These are phyloP conservation scores for Sporobolomyces roseus DNA, from an alignment of 768 basidiomycete genomes.

Conservation along the genomic window DNA sequence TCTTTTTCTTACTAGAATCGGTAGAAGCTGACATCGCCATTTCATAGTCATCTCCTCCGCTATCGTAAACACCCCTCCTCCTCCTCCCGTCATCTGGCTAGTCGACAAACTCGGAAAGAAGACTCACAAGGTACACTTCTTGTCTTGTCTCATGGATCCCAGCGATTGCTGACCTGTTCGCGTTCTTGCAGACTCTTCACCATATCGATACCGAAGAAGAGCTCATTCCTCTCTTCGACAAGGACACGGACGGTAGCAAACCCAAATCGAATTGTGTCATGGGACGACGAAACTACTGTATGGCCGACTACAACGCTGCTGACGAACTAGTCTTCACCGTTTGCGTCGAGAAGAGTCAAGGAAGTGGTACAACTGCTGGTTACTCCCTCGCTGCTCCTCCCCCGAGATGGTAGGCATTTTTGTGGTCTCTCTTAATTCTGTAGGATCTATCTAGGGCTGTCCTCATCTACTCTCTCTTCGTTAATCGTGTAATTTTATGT, in stretches of 20 bases:
- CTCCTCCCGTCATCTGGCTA: constrained; percentile 69
- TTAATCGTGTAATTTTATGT: too few relatives aligned
- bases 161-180: neutral
- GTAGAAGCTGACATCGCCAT: neutral
- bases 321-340: constrained; percentile 76
- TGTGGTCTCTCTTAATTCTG: too few relatives aligned
- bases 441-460: too few relatives aligned
- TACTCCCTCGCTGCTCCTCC: constrained; percentile 20
- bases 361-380: constrained; percentile 63
- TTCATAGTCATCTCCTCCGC: constrained; percentile 71
- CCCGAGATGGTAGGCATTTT: constrained; percentile 17
- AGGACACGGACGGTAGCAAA: constrained; percentile 62
- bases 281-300: constrained; percentile 84
- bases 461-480: too few relatives aligned
- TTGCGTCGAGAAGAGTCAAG: constrained; percentile 78
- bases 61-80: constrained; percentile 89
- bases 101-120: constrained; percentile 70
- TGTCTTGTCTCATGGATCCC: neutral
- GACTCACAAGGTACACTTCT: constrained; percentile 58
- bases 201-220: constrained; percentile 74
- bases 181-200: constrained; percentile 61
- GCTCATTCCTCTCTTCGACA: constrained; percentile 58
- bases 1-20: neutral
- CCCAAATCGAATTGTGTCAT: constrained; percentile 78
- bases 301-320: constrained; percentile 52